phyloP scores from a whole-genome alignment of 2,329 filamentous ascomycete species.

The Xylaria arbuscula region DNA sequence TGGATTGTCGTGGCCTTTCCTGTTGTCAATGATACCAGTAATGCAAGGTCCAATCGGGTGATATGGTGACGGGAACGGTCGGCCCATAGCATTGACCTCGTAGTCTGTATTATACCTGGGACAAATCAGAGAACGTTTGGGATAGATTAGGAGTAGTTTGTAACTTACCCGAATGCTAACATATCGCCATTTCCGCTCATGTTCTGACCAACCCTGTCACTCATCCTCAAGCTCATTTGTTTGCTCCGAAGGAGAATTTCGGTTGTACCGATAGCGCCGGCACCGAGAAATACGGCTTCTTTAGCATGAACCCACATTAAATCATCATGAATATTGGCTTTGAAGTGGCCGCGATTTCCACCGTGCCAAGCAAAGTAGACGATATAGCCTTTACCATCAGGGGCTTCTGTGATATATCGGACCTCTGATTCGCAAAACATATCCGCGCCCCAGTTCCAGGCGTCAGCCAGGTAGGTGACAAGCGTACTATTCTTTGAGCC shows the following conservation, averaged over 20 bases:
- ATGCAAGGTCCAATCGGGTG: conserved; percentile 71
- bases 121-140: conserved; percentile 36
- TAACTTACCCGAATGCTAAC: conserved; percentile 67
- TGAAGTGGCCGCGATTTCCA: conserved; percentile 65
- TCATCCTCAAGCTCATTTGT: conserved; percentile 67
- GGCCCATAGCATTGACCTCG: conserved; percentile 67
- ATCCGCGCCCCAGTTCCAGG: conserved; percentile 78
- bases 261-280: conserved; percentile 72
- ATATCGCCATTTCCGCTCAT: conserved; percentile 77
- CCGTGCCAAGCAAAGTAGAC: conserved; percentile 74
- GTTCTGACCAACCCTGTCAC: conserved; percentile 65
- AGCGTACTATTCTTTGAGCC: conserved; percentile 74
- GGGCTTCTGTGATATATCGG: conserved; percentile 67
- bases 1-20: conserved; percentile 62
- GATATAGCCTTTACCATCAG: conserved; percentile 65
- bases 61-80: conserved; percentile 59
- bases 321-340: conserved; percentile 65
- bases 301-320: conserved; percentile 75
- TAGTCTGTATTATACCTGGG: conserved; percentile 68
- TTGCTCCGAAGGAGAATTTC: conserved; percentile 73
- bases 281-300: conserved; percentile 73
- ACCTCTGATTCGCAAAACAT: conserved; percentile 78
- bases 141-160: conserved; percentile 1
- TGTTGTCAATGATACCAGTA: conserved; percentile 70
- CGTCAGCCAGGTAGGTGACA: conserved; percentile 74